Evolutionary conservation across 164 flowering plant species (phyloP).

Genomic region (Protea cynaroides): DNA sequence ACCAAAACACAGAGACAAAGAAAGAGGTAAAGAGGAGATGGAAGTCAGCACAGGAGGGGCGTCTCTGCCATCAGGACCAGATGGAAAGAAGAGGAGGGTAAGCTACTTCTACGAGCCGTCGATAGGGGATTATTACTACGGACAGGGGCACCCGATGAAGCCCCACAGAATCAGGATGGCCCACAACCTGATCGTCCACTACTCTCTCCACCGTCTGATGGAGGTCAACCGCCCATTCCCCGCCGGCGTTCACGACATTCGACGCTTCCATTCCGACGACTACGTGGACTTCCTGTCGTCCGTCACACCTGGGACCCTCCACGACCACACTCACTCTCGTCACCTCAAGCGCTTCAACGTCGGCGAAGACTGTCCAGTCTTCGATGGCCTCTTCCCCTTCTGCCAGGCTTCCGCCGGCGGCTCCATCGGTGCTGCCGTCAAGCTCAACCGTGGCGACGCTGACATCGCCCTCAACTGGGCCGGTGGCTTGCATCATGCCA

Average conservation of each 20-base stretch:
- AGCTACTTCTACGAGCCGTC: constrained; percentile 58
- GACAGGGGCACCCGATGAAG: constrained; percentile 71
- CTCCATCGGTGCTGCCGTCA: constrained; percentile 50
- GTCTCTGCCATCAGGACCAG: constrained; percentile 41
- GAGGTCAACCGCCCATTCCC: constrained; percentile 45
- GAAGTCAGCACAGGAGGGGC: constrained; percentile 19
- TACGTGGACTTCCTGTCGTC: constrained; percentile 48
- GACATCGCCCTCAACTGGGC: constrained; percentile 67
- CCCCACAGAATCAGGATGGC: constrained; percentile 67
- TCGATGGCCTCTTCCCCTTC: constrained; percentile 44
- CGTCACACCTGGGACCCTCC: constrained; percentile 32
- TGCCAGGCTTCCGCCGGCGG: constrained; percentile 58
- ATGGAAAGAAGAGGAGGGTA: constrained; percentile 44
- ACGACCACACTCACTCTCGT: constrained; percentile 27
- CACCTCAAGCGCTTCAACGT: constrained; percentile 45
- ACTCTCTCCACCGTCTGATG: constrained; percentile 49
- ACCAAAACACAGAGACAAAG: not conserved
- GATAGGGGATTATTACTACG: constrained; percentile 62
- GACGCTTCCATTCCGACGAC: constrained; percentile 46
- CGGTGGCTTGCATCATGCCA: constrained; percentile 59
- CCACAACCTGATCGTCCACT: constrained; percentile 47
- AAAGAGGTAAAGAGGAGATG: not conserved
- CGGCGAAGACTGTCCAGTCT: constrained; percentile 64
- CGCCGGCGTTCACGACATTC: constrained; percentile 38
- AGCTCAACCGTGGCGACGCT: constrained; percentile 38